Conservation (phyloP, 2,329 filamentous ascomycete genomes). For the Talaromyces sp. region DNA sequence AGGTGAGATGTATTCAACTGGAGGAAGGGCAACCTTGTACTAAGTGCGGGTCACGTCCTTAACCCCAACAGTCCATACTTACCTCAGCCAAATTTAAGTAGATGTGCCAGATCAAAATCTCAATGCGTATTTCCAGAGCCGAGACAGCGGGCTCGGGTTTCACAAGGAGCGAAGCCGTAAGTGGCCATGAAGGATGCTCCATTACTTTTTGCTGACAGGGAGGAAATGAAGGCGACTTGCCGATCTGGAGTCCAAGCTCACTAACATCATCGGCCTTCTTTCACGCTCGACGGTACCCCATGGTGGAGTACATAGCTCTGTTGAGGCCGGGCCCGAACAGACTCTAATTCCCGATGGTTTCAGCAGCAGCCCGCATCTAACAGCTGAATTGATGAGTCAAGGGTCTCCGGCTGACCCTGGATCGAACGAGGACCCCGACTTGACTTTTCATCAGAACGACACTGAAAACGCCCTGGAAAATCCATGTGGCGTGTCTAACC, state of each 20-base stretch:
- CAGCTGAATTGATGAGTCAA: background rate
- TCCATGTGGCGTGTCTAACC: too few relatives aligned
- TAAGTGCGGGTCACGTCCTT: slow-evolving; percentile 15
- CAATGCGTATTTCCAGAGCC: slow-evolving; percentile 19
- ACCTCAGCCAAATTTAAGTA: slow-evolving; percentile 16
- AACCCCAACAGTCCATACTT: background rate
- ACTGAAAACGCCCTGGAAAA: background rate
- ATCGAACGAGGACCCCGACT: background rate
- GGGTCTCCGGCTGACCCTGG: background rate
- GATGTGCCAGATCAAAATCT: slow-evolving; percentile 22
- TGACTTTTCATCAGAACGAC: background rate
- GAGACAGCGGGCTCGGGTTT: slow-evolving; percentile 19
- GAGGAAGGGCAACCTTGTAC: slow-evolving; percentile 20
- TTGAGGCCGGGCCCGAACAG: background rate
- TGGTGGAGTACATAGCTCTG: background rate
- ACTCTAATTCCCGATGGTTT: background rate
- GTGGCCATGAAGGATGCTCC: slow-evolving; percentile 7
- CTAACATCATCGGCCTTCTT: slow-evolving; percentile 20
- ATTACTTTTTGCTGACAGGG: slow-evolving; percentile 9
- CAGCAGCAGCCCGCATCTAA: background rate
- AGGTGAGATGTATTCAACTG: slow-evolving; percentile 22
- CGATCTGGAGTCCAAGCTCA: slow-evolving; percentile 20
- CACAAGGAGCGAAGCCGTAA: slow-evolving; percentile 18
- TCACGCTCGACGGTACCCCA: slow-evolving; percentile 12
- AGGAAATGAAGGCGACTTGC: slow-evolving; percentile 18